These are phyloP conservation scores for Erythrophleum fordii DNA, from an alignment of 306 rosid species.

Conservation along the genomic window DNA sequence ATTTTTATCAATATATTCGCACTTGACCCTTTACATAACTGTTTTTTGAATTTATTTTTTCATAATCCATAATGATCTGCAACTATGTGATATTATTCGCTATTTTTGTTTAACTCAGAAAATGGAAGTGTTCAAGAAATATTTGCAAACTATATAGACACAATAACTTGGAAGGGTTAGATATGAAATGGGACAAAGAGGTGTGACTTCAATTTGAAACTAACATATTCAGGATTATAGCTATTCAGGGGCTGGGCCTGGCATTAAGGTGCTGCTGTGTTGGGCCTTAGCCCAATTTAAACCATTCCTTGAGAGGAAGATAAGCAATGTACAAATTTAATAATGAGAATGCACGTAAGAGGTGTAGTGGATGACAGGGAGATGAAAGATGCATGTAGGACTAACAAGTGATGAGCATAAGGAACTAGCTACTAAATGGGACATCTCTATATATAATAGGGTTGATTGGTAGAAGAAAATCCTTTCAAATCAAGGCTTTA, in stretches of 20 bases:
- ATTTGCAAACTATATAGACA: conserved; percentile 24
- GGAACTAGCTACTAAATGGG: conserved; percentile 3
- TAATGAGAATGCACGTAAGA: neutral
- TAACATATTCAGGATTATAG: conserved; percentile 4
- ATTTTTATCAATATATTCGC: neutral
- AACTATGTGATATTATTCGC: neutral
- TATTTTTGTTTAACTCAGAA: conserved; percentile 6
- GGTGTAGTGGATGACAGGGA: neutral
- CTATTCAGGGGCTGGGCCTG: neutral
- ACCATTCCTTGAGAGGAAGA: neutral
- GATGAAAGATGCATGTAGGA: neutral
- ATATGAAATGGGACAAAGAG: conserved; percentile 23
- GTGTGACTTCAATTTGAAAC: neutral
- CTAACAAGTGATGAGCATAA: neutral
- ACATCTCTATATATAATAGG: neutral
- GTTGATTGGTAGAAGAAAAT: neutral
- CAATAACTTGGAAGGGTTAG: conserved; percentile 23
- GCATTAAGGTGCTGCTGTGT: neutral
- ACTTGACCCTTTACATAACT: neutral
- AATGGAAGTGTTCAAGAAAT: conserved; percentile 8
- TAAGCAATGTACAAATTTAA: neutral
- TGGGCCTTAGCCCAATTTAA: neutral
- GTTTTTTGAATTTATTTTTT: neutral
- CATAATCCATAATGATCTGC: neutral
- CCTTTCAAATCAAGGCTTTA: neutral